Base-by-base conservation (phyloP, 2,329 filamentous ascomycete genomes). In the Ophiostoma triangulosporum region DNA sequence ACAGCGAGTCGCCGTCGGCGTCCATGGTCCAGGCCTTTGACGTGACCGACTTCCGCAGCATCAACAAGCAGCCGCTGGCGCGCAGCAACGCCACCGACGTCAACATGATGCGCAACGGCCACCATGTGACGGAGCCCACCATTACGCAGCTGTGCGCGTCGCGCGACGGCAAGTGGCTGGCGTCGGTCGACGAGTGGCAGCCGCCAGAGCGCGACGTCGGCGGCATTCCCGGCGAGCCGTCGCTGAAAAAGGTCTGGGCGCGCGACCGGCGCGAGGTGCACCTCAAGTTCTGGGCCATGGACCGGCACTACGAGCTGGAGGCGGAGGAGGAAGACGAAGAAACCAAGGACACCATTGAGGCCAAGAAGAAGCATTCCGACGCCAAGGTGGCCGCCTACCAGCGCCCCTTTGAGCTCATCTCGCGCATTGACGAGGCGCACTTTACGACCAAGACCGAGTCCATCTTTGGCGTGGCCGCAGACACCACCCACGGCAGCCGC, bases 171-270 rank as follows among this genome's bases (percentile, higher is more conserved):
- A 76, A 81, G 59, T 97, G 91, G 90, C 76, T 98, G 54, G 90
- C 86, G 4, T 96, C 88, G 1, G 78, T 95, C 1, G 93, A 98
- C 64, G 86, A 90, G 62, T 98, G 93, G 93, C 76, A 77, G 51
- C 89, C 89, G 1, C 80, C 86, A 9, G 69, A 71, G 12, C 72
- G 77, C 56, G 89, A 96, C 63, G 68, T 86, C 14, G 75, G 78
- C 36, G 75, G 76, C 54, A 66, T 86, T 8, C 70, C 72, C 20
- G 68, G 66, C 38, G 67, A 64, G n/a, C 64, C 66, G 51, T 68
- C 63, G 48, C 60, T 61, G 6, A 53, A 60, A 62, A 56, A 66
- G 57, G 73, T 69, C 51, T 73, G 78, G 54, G 67, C 71, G 29
- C 68, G 69, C 31, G 73, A 75, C 57, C 74, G 72, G 57, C 76